Percentiles rank a stretch among this genome's conserved stretches.
Conservation (phyloP, 306 rosid genomes). For the Rosa multiflora region DNA sequence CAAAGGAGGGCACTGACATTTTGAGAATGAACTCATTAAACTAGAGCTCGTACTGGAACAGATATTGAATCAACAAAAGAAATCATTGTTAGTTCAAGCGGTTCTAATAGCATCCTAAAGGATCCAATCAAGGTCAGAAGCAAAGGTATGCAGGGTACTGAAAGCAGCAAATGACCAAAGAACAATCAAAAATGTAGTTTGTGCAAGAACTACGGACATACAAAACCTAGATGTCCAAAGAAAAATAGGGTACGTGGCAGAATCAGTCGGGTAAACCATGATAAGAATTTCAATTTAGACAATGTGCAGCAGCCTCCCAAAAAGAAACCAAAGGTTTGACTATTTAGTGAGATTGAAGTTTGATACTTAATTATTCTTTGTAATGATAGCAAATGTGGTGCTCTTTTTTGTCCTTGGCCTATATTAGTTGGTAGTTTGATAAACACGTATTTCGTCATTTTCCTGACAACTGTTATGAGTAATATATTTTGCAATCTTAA, state of each 20-base stretch:
- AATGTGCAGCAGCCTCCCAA: too few relatives aligned
- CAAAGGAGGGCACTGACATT: not conserved
- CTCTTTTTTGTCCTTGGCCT: too few relatives aligned
- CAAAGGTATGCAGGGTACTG: not conserved
- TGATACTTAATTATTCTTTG: too few relatives aligned
- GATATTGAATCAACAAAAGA: not conserved
- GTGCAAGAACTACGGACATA: not conserved
- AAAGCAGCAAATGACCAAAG: not conserved
- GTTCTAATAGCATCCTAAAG: not conserved
- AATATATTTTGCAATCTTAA: too few relatives aligned
- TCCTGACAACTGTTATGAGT: too few relatives aligned
- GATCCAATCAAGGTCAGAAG: not conserved
- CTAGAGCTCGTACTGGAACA: not conserved
- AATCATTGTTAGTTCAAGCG: not conserved
- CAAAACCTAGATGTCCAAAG: not conserved
- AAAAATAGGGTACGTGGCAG: slow-evolving; percentile 11
- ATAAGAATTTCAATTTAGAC: too few relatives aligned
- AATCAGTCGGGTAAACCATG: not conserved
- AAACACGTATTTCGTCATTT: too few relatives aligned
- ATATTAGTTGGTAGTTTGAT: too few relatives aligned
- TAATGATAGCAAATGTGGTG: too few relatives aligned
- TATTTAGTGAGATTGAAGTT: too few relatives aligned
- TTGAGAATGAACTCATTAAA: not conserved
- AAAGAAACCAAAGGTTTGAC: too few relatives aligned
- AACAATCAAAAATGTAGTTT: not conserved